Evolutionary conservation across 2,329 filamentous ascomycete genomes (phyloP), one percentile per base, ranked within the genome.

Genomic region (Aureobasidium sp.): DNA sequence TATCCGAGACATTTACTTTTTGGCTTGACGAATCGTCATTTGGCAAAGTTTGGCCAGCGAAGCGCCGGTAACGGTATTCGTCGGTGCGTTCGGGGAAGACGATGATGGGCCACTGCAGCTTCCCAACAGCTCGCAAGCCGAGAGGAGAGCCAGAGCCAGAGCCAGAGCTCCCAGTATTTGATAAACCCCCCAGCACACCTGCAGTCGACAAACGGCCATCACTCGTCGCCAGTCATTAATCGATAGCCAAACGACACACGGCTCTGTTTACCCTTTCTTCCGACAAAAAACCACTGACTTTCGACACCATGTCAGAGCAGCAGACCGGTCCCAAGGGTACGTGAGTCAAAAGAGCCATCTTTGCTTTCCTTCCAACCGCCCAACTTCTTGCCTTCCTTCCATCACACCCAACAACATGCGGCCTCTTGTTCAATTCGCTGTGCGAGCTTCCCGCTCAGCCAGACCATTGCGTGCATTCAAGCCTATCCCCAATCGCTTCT

Each of bases 361-460:
- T 39, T 51, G 49, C 49, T 53, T 47, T 39, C 39, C 42, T 21
- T 39, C 34, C 41, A 25, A 45, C 53, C 39, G 39, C 53, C 41
- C 57, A 49, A 41, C 30, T 32, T 34, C 36, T 59, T 50, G 36
- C 34, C 45, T 27, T 50, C 37, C n/a, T n/a, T 34, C 39, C 45
- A 29, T 49, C 57, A 59, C 45, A 32, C 30, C 36, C 57, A 59
- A 59, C 57, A 59, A 34, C 57, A 59, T 59, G 57, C 44, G 57
- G 25, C 34, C 57, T 36, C 25, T 59, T 42, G 45, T 32, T 10
- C 57, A 59, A 42, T 27, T 27, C 13, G 44, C 45, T 50, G 57
- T 59, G 27, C 57, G 45, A 41, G 45, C 57, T 11, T 34, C 45
- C 4, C 57, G 57, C 45, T 59, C 57, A 14, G 29, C 44, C 57